phyloP scores from a whole-genome alignment of 2,329 filamentous ascomycete genomes.

The Zasmidium cellare region DNA sequence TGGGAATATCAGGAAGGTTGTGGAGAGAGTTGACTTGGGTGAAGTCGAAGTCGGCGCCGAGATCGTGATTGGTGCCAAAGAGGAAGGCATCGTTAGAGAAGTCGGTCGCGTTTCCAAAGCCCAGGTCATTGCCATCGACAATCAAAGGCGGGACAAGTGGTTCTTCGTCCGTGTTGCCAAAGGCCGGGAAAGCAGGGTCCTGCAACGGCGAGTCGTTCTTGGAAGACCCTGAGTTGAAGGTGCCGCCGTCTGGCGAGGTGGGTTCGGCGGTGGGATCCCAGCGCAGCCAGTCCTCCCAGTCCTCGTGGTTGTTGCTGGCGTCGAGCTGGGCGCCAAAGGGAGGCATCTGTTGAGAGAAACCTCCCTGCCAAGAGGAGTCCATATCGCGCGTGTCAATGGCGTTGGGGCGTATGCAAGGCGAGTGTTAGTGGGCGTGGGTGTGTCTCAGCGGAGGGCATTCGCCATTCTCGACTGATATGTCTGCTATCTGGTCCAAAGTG shows the following conservation, averaged over 20 bases:
- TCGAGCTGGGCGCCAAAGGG: conserved; percentile 18
- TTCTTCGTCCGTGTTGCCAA: conserved; percentile 25
- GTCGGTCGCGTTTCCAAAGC: conserved; percentile 24
- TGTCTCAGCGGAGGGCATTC: not conserved
- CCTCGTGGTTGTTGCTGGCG: conserved; percentile 25
- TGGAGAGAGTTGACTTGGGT: conserved; percentile 20
- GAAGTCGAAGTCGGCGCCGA: conserved; percentile 32
- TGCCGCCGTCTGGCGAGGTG: conserved; percentile 36
- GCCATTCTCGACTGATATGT: conserved; percentile 1
- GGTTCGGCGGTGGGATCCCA: conserved; percentile 44
- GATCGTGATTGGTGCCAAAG: conserved; percentile 27
- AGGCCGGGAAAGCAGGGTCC: conserved; percentile 29
- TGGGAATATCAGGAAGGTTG: conserved; percentile 20
- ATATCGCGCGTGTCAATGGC: conserved; percentile 11
- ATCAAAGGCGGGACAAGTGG: conserved; percentile 34
- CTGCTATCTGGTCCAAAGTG: not conserved
- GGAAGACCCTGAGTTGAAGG: conserved; percentile 34
- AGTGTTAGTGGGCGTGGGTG: not conserved
- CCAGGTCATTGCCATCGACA: conserved; percentile 33
- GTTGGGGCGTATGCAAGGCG: conserved; percentile 5
- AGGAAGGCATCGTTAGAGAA: conserved; percentile 27
- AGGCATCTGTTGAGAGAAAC: conserved; percentile 14
- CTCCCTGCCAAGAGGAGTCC: conserved; percentile 22
- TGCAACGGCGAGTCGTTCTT: conserved; percentile 39
- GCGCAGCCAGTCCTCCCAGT: conserved; percentile 51